Evolutionary conservation across 2,329 filamentous ascomycete species (phyloP).

Genomic region (Grosmannia serpens): DNA sequence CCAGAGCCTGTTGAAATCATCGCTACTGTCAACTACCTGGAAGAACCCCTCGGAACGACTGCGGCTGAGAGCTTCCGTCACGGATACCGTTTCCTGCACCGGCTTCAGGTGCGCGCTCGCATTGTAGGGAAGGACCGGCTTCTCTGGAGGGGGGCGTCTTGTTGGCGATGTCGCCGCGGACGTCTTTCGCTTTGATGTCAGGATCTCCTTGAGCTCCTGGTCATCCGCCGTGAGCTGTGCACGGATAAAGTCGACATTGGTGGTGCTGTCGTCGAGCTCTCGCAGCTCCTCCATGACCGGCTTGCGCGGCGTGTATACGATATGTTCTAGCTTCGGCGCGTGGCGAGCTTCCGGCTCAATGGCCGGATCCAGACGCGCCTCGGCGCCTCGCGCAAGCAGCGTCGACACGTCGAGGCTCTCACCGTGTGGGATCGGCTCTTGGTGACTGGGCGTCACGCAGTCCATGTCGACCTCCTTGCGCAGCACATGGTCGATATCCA

Average conservation of each 20-base stretch:
- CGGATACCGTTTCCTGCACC: slow-evolving; percentile 24
- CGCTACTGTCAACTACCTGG: slow-evolving; percentile 11
- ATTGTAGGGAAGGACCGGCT: slow-evolving; percentile 24
- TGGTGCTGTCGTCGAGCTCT: slow-evolving; percentile 25
- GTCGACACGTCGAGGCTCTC: slow-evolving; percentile 74
- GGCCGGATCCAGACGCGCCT: slow-evolving; percentile 56
- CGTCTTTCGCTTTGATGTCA: slow-evolving; percentile 45
- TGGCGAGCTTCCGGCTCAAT: slow-evolving; percentile 40
- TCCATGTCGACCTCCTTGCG: slow-evolving; percentile 98
- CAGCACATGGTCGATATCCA: slow-evolving; percentile 92
- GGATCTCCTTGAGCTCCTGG: slow-evolving; percentile 59
- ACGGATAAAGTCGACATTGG: slow-evolving; percentile 55
- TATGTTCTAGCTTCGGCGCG: slow-evolving; percentile 48
- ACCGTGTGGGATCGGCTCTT: slow-evolving; percentile 64
- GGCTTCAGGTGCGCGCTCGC: slow-evolving; percentile 25
- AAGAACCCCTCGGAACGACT: neutral
- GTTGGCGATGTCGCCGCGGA: slow-evolving; percentile 6
- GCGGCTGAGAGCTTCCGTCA: slow-evolving; percentile 21
- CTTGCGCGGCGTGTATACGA: slow-evolving; percentile 56
- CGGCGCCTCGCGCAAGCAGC: slow-evolving; percentile 61
- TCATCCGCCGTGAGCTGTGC: slow-evolving; percentile 75
- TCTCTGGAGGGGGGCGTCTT: neutral
- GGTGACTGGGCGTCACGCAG: slow-evolving; percentile 83
- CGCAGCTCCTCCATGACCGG: slow-evolving; percentile 71
- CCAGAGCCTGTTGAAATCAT: neutral